Conservation (phyloP, 495 filamentous ascomycete genomes). For the Lophium mytilinum region DNA sequence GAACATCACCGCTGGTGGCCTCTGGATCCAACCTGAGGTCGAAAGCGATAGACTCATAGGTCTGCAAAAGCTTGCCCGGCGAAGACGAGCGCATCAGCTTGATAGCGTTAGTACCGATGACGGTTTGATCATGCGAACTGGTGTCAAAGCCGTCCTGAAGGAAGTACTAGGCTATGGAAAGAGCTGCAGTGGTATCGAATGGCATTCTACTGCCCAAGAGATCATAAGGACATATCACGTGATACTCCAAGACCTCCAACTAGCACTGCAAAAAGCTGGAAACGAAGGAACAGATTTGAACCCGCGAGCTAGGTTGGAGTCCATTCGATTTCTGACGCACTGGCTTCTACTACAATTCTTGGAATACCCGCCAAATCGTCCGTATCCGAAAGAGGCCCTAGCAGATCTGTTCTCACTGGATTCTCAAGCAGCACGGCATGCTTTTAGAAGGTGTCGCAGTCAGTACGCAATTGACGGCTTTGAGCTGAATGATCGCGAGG, state of each 20-base stretch:
- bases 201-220: constrained; percentile 16
- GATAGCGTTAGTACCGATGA: constrained; percentile 22
- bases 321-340: constrained; percentile 6
- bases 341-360: constrained; percentile 12
- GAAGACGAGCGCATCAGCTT: constrained; percentile 28
- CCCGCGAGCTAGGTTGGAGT: neutral
- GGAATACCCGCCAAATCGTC: constrained; percentile 9
- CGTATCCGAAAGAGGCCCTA: constrained; percentile 4
- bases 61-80: constrained; percentile 22
- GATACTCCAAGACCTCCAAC: neutral
- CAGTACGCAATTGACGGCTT: constrained; percentile 18
- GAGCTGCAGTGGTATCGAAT: constrained; percentile 28
- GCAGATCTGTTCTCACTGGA: constrained; percentile 2
- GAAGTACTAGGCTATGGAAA: constrained; percentile 9
- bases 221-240: constrained; percentile 4
- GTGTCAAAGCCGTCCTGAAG: constrained; percentile 22
- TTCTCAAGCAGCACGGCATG: neutral
- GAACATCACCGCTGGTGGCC: constrained; percentile 27
- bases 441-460: constrained; percentile 18
- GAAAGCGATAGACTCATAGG: neutral
- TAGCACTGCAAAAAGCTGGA: neutral
- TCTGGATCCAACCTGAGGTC: constrained; percentile 17
- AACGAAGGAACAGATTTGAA: neutral
- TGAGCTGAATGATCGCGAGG: constrained; percentile 21
- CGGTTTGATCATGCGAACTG: constrained; percentile 24